A percentile compares a stretch with the other conserved stretches of the same genome.
phyloP scores from a whole-genome alignment of 768 basidiomycete genomes.

The Collybia nuda region DNA sequence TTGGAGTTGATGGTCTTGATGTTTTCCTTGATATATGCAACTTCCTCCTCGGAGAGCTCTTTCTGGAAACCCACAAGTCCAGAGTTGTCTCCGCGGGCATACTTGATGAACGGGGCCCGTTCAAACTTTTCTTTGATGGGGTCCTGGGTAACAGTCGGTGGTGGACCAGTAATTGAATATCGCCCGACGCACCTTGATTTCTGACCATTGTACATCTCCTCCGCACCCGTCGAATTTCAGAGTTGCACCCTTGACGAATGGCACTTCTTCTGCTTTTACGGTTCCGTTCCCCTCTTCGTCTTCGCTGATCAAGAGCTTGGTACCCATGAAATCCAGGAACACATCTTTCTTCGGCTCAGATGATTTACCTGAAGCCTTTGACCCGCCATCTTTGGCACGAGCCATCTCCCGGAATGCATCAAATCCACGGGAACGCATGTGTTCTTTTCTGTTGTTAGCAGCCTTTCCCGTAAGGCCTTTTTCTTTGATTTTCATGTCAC shows the following conservation, averaged over 20 bases:
- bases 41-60: constrained; percentile 68
- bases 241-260: constrained; percentile 53
- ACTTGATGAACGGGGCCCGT: constrained; percentile 52
- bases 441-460: constrained; percentile 57
- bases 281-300: constrained; percentile 62
- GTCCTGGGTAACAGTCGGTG: constrained; percentile 26
- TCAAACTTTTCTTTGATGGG: constrained; percentile 52
- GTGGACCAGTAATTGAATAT: background rate
- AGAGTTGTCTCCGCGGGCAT: constrained; percentile 40
- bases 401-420: constrained; percentile 78
- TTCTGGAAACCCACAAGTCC: constrained; percentile 67
- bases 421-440: constrained; percentile 58
- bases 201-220: constrained; percentile 46
- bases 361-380: constrained; percentile 20
- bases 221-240: constrained; percentile 59
- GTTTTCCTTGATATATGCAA: constrained; percentile 64
- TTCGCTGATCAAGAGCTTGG: constrained; percentile 60
- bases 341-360: constrained; percentile 51
- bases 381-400: constrained; percentile 27
- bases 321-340: constrained; percentile 74
- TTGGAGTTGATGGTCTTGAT: constrained; percentile 65
- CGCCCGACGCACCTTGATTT: constrained; percentile 43
- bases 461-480: constrained; percentile 82
- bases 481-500: constrained; percentile 95
- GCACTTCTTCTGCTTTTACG: constrained; percentile 60